Conservation (phyloP, 73 alveolate species). For the Vitrella brassicaformis region DNA sequence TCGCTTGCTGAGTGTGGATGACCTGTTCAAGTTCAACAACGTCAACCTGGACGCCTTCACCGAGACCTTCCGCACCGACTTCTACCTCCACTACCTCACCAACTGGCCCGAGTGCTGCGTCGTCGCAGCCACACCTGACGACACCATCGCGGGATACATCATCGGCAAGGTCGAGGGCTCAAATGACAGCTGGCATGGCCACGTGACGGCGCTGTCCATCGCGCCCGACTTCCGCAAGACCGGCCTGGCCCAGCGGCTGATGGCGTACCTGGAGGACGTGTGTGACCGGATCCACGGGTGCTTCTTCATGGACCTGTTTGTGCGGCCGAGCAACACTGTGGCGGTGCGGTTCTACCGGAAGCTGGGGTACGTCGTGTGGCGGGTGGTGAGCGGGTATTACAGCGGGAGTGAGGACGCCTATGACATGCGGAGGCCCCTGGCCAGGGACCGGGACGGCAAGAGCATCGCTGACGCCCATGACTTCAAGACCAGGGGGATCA, state of each 20-base stretch:
- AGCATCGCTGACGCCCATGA: too few species aligned
- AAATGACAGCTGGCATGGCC: slow-evolving; percentile 88
- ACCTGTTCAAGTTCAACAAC: slow-evolving; percentile 70
- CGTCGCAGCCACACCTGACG: slow-evolving; percentile 61
- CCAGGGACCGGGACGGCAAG: slow-evolving; percentile 33
- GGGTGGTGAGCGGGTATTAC: slow-evolving; percentile 70
- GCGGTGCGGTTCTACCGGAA: slow-evolving; percentile 74
- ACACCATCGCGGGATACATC: slow-evolving; percentile 77
- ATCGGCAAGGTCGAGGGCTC: slow-evolving; percentile 89
- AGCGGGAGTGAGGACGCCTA: slow-evolving; percentile 79
- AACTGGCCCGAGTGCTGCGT: slow-evolving; percentile 84
- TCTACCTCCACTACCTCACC: slow-evolving; percentile 76
- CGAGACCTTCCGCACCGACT: slow-evolving; percentile 75
- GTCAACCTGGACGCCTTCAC: slow-evolving; percentile 74
- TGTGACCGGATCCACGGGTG: slow-evolving; percentile 76
- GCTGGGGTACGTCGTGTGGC: slow-evolving; percentile 76
- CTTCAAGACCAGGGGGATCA: too few species aligned
- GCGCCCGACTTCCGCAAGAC: slow-evolving; percentile 85
- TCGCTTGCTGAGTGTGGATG: slow-evolving; percentile 75
- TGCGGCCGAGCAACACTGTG: slow-evolving; percentile 71
- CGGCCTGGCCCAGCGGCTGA: slow-evolving; percentile 78
- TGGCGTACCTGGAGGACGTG: slow-evolving; percentile 84
- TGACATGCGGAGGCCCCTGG: slow-evolving; percentile 88
- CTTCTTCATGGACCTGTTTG: slow-evolving; percentile 84
- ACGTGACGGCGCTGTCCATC: slow-evolving; percentile 88